These are phyloP conservation scores for Erodium chrysanthum DNA, from an alignment of 441 rosid species.

Conservation along the genomic window DNA sequence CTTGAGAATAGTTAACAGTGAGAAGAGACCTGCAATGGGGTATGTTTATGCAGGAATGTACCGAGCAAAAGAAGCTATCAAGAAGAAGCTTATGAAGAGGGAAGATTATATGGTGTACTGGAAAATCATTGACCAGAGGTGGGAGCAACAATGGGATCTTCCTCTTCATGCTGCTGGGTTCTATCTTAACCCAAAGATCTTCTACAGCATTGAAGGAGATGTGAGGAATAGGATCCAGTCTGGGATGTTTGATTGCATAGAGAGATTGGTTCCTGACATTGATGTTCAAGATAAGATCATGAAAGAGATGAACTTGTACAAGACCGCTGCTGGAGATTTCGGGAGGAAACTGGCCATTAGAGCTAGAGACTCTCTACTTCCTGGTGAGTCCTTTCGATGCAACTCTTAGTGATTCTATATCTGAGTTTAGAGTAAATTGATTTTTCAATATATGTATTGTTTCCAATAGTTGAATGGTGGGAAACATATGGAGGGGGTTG, in stretches of 20 bases:
- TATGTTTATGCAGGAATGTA: conserved; percentile 73
- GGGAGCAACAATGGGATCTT: conserved; percentile 55
- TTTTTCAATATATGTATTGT: neutral
- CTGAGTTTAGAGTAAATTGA: conserved; percentile 7
- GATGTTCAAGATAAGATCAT: conserved; percentile 60
- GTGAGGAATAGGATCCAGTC: conserved; percentile 50
- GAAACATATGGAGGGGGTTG: conserved; percentile 84
- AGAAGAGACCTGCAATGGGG: conserved; percentile 78
- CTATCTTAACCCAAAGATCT: conserved; percentile 83
- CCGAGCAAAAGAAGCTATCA: conserved; percentile 72
- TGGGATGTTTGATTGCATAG: conserved; percentile 77
- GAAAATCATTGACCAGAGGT: conserved; percentile 72
- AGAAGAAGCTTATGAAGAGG: conserved; percentile 53
- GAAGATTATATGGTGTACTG: conserved; percentile 66
- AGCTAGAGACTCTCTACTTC: conserved; percentile 71
- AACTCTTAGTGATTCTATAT: neutral
- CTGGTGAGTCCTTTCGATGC: conserved; percentile 41
- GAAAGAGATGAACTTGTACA: conserved; percentile 61
- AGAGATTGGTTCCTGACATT: conserved; percentile 59
- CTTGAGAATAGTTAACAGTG: conserved; percentile 43
- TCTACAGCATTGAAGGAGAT: conserved; percentile 60
- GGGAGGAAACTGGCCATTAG: conserved; percentile 81
- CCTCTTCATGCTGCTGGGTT: conserved; percentile 88
- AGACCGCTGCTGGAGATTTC: conserved; percentile 68
- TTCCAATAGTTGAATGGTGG: conserved; percentile 83